Evolutionary conservation across 495 filamentous ascomycete genomes (phyloP).

Genomic region (Podospora anserina): DNA sequence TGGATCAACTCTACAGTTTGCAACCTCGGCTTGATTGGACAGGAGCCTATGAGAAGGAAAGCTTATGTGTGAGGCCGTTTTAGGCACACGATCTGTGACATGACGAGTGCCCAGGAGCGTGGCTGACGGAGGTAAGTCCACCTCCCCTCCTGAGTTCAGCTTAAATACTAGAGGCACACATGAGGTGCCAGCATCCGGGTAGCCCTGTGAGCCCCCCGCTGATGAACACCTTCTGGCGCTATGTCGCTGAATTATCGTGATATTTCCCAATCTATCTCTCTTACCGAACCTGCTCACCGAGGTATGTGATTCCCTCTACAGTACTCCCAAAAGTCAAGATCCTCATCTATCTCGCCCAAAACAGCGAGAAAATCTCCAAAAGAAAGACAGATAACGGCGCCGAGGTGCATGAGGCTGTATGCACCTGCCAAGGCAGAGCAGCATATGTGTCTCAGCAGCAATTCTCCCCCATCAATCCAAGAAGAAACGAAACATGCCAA

Average conservation of each 20-base stretch:
- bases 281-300: not conserved
- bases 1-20: not conserved
- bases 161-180: not conserved
- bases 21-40: too few species aligned
- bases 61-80: not conserved
- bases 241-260: not conserved
- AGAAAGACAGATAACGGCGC: conserved; percentile 2
- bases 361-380: not conserved
- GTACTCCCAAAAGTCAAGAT: not conserved
- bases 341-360: not conserved
- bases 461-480: not conserved
- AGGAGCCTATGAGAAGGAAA: too few species aligned
- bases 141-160: not conserved
- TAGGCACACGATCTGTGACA: not conserved
- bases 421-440: not conserved
- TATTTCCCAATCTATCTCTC: not conserved
- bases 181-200: not conserved
- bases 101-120: not conserved
- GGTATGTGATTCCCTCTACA: not conserved
- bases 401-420: not conserved
- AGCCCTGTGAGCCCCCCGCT: not conserved
- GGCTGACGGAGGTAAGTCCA: not conserved
- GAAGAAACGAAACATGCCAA: not conserved
- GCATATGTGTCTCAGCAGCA: not conserved
- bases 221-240: too few species aligned